Percentiles rank a stretch among this genome's conserved stretches.
phyloP scores from a whole-genome alignment of 169 alveolate species.

The Perkinsus olseni region DNA sequence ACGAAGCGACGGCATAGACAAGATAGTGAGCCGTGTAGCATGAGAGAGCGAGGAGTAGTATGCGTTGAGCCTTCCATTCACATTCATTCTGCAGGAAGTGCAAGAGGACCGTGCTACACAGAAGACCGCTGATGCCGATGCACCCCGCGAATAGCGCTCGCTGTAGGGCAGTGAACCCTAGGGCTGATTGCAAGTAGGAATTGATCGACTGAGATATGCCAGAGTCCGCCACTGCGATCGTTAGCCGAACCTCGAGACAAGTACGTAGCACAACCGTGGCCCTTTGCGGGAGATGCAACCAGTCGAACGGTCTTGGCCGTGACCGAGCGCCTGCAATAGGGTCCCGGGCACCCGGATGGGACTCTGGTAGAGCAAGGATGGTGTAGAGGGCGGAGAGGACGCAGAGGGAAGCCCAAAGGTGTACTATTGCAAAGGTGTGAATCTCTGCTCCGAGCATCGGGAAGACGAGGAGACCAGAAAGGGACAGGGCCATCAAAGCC shows the following conservation, averaged over 20 bases:
- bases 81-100: neutral
- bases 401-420: neutral
- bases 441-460: neutral
- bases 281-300: neutral
- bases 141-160: neutral
- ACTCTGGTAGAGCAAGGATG: neutral
- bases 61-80: neutral
- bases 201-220: neutral
- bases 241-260: neutral
- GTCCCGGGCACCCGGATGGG: neutral
- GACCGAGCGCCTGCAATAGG: neutral
- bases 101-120: neutral
- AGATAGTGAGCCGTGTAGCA: neutral
- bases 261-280: neutral
- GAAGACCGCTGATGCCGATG: neutral
- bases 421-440: neutral
- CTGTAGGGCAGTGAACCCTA: neutral
- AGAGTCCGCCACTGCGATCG: neutral
- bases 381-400: neutral
- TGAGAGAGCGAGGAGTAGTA: neutral
- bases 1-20: neutral
- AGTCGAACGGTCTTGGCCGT: neutral
- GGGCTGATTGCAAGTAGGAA: neutral
- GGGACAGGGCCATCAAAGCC: neutral
- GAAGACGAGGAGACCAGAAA: neutral